Evolutionary conservation across 441 rosid species (phyloP).

Genomic region (Hura crepitans): DNA sequence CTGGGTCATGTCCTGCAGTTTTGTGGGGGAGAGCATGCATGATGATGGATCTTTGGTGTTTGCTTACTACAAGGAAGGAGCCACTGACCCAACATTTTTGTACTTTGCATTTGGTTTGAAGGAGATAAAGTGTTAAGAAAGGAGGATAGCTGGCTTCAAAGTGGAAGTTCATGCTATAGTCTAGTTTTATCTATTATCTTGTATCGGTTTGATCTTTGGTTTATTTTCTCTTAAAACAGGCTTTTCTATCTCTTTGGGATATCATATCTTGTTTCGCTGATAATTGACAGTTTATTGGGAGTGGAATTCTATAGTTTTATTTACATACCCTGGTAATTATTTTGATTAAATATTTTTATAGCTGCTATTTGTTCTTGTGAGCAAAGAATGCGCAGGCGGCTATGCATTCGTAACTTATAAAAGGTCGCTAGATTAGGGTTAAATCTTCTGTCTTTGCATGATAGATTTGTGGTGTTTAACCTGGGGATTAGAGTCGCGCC

Average conservation of each 20-base stretch:
- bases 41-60: constrained; percentile 71
- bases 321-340: too few relatives aligned
- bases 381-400: too few relatives aligned
- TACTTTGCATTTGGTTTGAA: constrained; percentile 77
- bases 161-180: constrained; percentile 27
- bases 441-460: too few relatives aligned
- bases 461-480: too few relatives aligned
- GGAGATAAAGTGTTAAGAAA: constrained; percentile 83
- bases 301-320: constrained; percentile 2
- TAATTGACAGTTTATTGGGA: constrained; percentile 6
- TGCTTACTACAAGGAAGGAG: constrained; percentile 97
- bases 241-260: not conserved
- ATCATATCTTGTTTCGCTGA: constrained; percentile 16
- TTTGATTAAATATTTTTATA: not conserved
- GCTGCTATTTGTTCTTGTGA: not conserved
- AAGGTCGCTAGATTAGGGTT: too few relatives aligned
- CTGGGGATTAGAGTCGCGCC: too few relatives aligned
- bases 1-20: constrained; percentile 37
- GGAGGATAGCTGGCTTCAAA: constrained; percentile 22
- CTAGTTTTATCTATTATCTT: constrained; percentile 24
- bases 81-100: constrained; percentile 87
- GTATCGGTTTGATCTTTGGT: constrained; percentile 15
- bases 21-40: constrained; percentile 92
- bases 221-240: not conserved
- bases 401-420: too few relatives aligned